Evolutionary conservation across 257 asterid genomes (phyloP), one percentile per base, ranked within the genome.

Genomic region (Salvia rosmarinus): DNA sequence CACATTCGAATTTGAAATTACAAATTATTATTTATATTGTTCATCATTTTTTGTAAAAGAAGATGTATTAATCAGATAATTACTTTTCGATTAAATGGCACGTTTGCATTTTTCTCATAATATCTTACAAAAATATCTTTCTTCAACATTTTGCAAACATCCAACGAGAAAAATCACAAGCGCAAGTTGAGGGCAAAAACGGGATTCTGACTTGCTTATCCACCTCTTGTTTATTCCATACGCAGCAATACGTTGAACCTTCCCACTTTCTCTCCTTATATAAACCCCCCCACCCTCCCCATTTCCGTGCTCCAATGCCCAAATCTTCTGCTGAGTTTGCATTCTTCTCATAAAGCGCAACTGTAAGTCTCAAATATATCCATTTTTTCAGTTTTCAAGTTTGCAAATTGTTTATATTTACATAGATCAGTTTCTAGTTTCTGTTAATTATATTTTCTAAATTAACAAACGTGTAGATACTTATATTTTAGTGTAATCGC

Each of bases 181-280:
- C 21, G 49, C 79, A 77, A 72, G 70, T 68, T 13, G 64, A 79
- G 78, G 77, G 20, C 14, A 58, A 68, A 69, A 59, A 2, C 32
- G 84, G 77, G 72, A 66, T 23, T 79, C 0, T 37, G 17, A n/a
- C 9, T 0, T 34, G 12, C 28, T 16, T 46, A 69, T 54, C 72
- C 73, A 25, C 58, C 7, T 12, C 23, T 72, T 72, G 63, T 67
- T 81, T 80, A 72, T 51, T 28, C 67, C 72, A 12, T 37, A 60
- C 80, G 81, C 85, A 32, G 25, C 63, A 16, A 16, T 73, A 64
- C 79, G 4, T 50, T 49, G 82, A 67, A 75, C 69, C 75, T 81
- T 79, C 86, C 56, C 47, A 47, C 52, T 8, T 51, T 35, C 9
- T 50, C 59, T 43, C 3, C 77, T 83, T 86, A 85, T 89, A 85